Conservation (phyloP, 2,329 filamentous ascomycete genomes). For the Neonectria ditissima region DNA sequence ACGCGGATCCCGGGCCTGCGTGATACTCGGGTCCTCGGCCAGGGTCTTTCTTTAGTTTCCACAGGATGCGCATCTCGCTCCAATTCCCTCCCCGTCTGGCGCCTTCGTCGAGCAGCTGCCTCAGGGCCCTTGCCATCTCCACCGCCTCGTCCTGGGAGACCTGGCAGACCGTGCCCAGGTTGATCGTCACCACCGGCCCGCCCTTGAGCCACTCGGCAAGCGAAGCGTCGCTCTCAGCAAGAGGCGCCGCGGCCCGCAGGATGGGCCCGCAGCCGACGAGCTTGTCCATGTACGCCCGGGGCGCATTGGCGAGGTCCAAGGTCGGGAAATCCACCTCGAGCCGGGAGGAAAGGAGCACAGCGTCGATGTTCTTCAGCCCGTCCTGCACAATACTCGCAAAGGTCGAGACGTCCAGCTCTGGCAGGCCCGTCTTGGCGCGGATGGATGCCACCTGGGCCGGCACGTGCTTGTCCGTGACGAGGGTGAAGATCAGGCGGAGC, state of each 20-base stretch:
- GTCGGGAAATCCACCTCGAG: neutral
- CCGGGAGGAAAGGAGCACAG: neutral
- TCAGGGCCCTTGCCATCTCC: constrained; percentile 15
- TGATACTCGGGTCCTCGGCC: constrained; percentile 6
- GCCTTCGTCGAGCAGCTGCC: constrained; percentile 1
- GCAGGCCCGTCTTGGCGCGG: neutral
- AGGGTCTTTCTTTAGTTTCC: constrained; percentile 15
- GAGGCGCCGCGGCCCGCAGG: neutral
- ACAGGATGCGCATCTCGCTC: constrained; percentile 8
- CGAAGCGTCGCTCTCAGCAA: neutral
- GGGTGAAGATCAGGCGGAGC: constrained; percentile 1
- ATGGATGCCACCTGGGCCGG: neutral
- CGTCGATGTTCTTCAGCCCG: neutral
- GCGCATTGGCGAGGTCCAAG: neutral
- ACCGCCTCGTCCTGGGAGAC: neutral
- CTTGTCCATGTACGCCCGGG: neutral
- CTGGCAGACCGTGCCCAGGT: constrained; percentile 5
- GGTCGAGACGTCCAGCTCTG: neutral
- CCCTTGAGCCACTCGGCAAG: neutral
- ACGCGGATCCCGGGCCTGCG: neutral
- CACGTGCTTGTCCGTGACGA: constrained; percentile 3
- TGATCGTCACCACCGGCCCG: constrained; percentile 9
- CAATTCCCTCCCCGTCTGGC: neutral
- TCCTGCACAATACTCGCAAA: neutral
- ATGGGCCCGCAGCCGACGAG: constrained; percentile 6